Conservation (phyloP, 352 stramenopile genomes). For the Elongisporangium anandrum region DNA sequence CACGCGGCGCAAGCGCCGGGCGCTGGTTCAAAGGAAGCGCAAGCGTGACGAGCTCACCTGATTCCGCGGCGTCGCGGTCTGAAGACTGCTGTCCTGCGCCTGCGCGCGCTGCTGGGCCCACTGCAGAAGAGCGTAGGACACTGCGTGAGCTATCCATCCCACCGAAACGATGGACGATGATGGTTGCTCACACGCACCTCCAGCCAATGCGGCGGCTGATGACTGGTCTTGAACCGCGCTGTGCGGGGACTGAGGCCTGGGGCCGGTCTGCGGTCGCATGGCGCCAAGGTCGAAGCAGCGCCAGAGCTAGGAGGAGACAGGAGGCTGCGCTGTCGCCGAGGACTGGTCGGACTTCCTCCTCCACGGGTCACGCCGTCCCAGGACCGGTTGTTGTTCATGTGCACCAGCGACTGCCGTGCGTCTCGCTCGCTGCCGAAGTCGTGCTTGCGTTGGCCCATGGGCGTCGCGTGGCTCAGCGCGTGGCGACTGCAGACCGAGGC, state of each 20-base stretch:
- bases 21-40: background rate
- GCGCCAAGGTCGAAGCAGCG: background rate
- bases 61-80: background rate
- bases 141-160: background rate
- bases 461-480: constrained; percentile 26
- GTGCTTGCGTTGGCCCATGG: constrained; percentile 33
- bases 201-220: constrained; percentile 20
- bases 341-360: background rate
- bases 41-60: background rate
- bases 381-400: background rate
- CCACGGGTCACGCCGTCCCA: background rate
- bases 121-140: constrained; percentile 11
- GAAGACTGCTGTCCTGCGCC: constrained; percentile 9
- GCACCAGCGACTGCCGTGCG: background rate
- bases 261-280: background rate
- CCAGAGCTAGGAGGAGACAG: background rate
- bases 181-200: constrained; percentile 14
- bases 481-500: constrained; percentile 26
- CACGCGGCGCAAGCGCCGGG: background rate
- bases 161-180: background rate
- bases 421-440: constrained; percentile 2
- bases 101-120: constrained; percentile 44
- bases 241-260: background rate
- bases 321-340: background rate
- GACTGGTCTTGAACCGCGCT: background rate